Evolutionary conservation across 768 basidiomycete genomes (phyloP), one percentile per base, ranked within the genome.

Genomic region (Podaxis sp.): DNA sequence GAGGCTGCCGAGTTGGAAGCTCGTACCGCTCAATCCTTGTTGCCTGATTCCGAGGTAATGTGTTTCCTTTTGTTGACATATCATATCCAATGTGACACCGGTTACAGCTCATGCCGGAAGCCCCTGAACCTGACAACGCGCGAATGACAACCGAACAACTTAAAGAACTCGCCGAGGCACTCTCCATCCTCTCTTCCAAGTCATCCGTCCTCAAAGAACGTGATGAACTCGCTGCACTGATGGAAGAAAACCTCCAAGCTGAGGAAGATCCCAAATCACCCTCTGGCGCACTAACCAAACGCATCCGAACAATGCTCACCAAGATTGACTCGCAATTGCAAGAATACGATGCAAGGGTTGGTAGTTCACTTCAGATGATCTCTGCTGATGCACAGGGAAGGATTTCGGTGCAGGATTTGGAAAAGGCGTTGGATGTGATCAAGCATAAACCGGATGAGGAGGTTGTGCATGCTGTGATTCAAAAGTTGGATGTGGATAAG

Each of bases 101-200:
- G 2, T 42, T 15, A 4, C 63, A 92, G 90, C 79, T 93, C 51
- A 75, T 86, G 51, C 84, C 87, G n/a, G 86, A 92, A 65, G 74
- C 77, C 28, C 54, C 76, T 26, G 85, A 83, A 62, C 79, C 83
- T 53, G 88, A 87, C 33, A 86, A 90, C 67, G 95, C 94, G n/a
- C 89, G 94, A 49, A 98, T 99, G 96, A 99, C 95, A 2, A 86
- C 90, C 9, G 96, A 99, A 70, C 96, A 99, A 70, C 82, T 99
- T 24, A 91, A 90, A 71, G 97, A 99, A 75, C 84, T 99, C 40
- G 89, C 89, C 42, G 95, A 96, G 67, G 95, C 96, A 1, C 79
- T 99, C 61, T 88, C 90, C 2, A 85, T 99, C 70, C 80, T 99
- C 59, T 96, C 95, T 17, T 92, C 96, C 63, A 95, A 92, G 74